Base-by-base conservation (phyloP, 345 rosid genomes). In the Jatropha curcas region DNA sequence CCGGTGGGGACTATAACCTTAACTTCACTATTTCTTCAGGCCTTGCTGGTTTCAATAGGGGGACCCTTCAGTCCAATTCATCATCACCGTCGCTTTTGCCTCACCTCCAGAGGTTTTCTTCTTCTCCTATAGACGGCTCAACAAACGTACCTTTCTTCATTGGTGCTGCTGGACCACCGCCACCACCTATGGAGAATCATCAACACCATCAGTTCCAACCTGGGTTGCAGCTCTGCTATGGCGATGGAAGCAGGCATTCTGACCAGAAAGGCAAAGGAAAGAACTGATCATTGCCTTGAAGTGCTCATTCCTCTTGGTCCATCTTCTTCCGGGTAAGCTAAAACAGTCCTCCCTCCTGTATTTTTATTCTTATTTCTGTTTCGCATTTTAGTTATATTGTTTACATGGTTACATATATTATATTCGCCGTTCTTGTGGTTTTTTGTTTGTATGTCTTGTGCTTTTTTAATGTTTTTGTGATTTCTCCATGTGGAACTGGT, bases 1-100 rank as follows among this genome's bases (percentile, higher is more conserved):
- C 70, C 73, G 81, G 82, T 52, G 83, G 68, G 81, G 89, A 86
- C 52, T 88, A 89, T 66, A 90, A 87, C 71, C 91, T 92, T 5
- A 90, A 90, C 82, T 95, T 92, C 87, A 88, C 91, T 5, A 88
- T 92, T 75, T 86, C 98, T 39, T 78, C 98, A 74, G 82, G 88
- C 84, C 88, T 87, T 83, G 84, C 86, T 84, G 97, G 93, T 84
- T 86, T 86, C 89, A 89, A 91, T 67, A 92, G 99, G 99, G 98
- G 99, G 98, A 91, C 99, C 99, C 99, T 95, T 95, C 99, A 95
- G 99, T 95, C 99, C 99, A 95, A 95, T 95, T 89, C 97, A 58
- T 67, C 78, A 51, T 73, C 86, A 74, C 85, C 88, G 73, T 86
- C 98, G 48, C 83, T 91, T 80, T 83, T 87, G 55, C 86, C 89